phyloP scores from a whole-genome alignment of 1,139 yeast genomes.

The Diutina neorugosa region DNA sequence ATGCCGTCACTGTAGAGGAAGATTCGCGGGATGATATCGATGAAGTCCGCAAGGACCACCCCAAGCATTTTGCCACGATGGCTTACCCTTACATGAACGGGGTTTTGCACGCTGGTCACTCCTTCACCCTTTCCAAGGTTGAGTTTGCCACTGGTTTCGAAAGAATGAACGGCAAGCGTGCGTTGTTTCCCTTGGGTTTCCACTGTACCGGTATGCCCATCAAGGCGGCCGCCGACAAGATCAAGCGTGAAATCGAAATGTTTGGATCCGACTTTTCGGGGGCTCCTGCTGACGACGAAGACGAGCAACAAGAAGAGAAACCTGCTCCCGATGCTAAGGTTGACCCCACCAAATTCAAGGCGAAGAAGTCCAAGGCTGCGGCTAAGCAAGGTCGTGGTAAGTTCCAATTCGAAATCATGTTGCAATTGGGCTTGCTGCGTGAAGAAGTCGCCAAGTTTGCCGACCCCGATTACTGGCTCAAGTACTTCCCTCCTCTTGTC shows the following conservation, averaged over 20 bases:
- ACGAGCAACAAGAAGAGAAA: conserved; percentile 30
- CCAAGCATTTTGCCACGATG: conserved; percentile 88
- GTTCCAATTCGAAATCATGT: conserved; percentile 92
- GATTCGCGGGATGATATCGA: conserved; percentile 47
- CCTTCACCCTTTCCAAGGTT: conserved; percentile 88
- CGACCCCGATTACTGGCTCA: conserved; percentile 80
- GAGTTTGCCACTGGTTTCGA: conserved; percentile 93
- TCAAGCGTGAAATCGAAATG: conserved; percentile 81
- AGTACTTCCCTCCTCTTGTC: conserved; percentile 84
- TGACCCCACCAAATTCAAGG: conserved; percentile 82
- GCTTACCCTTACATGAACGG: conserved; percentile 99
- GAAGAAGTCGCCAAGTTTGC: conserved; percentile 82
- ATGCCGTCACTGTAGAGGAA: conserved; percentile 73
- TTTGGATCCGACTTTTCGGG: conserved; percentile 77
- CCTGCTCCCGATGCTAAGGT: conserved; percentile 32
- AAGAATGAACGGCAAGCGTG: conserved; percentile 87
- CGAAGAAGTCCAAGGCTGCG: conserved; percentile 84
- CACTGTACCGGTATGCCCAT: conserved; percentile 99
- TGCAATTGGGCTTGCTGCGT: conserved; percentile 77
- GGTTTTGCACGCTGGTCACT: conserved; percentile 94
- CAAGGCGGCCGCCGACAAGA: conserved; percentile 91
- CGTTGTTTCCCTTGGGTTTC: conserved; percentile 93
- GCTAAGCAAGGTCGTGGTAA: conserved; percentile 92
- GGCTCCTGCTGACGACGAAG: conserved; percentile 45
- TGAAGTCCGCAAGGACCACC: conserved; percentile 65